Conservation (phyloP, 441 rosid species). For the Arabidopsis hybrid region DNA sequence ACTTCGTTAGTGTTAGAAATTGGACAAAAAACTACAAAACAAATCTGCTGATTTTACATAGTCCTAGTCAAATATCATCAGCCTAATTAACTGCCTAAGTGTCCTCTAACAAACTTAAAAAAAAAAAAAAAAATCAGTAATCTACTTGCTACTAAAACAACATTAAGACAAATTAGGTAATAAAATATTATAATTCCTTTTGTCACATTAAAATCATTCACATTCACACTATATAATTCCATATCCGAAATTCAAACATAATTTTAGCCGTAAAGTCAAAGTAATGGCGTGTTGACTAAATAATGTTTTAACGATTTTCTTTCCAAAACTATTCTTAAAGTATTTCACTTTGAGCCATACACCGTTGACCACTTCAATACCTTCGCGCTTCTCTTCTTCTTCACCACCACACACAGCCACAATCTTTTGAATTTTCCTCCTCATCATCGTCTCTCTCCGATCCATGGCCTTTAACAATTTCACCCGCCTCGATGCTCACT, state of each 20-base stretch:
- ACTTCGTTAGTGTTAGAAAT: neutral
- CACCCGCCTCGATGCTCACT: conserved; percentile 62
- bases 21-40: neutral
- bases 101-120: neutral
- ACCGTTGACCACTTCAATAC: conserved; percentile 51
- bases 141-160: conserved; percentile 5
- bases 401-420: conserved; percentile 24
- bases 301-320: neutral
- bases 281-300: conserved; percentile 41
- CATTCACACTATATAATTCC: neutral
- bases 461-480: conserved; percentile 49
- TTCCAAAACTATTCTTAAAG: neutral
- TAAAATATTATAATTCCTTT: neutral
- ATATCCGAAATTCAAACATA: neutral
- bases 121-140: no score
- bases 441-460: conserved; percentile 10
- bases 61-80: conserved; percentile 25
- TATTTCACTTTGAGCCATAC: neutral
- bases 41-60: neutral
- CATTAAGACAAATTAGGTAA: neutral
- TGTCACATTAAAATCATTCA: neutral
- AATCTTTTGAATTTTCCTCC: conserved; percentile 31
- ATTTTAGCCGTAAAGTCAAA: conserved; percentile 29
- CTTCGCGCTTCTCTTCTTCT: conserved; percentile 29
- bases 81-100: neutral